These are phyloP conservation scores for Mycoemilia scoparia DNA, from an alignment of 192 early-diverging fungal genomes.

Conservation along the genomic window DNA sequence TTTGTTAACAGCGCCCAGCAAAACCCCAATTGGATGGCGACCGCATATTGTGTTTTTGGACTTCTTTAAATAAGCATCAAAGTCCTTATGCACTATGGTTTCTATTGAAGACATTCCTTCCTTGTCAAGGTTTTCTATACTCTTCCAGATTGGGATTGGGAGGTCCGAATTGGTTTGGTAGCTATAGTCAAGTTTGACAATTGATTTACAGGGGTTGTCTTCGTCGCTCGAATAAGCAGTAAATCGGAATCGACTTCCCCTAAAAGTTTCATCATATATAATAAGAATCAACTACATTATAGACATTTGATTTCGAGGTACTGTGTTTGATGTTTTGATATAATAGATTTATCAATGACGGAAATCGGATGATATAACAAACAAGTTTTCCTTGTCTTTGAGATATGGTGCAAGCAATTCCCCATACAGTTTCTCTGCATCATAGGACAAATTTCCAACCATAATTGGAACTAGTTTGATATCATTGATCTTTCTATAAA, in stretches of 20 bases:
- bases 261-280: no score
- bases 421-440: conserved; percentile 49
- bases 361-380: conserved; percentile 94
- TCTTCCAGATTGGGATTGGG: conserved; percentile 46
- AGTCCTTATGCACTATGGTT: conserved; percentile 33
- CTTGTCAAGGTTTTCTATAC: conserved; percentile 61
- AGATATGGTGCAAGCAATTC: conserved; percentile 58
- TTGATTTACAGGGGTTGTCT: not conserved
- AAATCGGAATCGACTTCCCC: conserved; percentile 74
- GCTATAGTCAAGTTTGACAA: conserved; percentile 2
- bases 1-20: conserved; percentile 44
- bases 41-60: conserved; percentile 95
- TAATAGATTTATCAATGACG: conserved; percentile 98
- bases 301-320: not conserved
- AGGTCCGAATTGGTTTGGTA: not conserved
- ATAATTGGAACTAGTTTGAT: conserved; percentile 77
- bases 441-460: conserved; percentile 50
- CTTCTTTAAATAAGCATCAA: conserved; percentile 46
- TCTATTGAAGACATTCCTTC: conserved; percentile 68
- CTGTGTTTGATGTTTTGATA: conserved; percentile 1
- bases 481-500: conserved; percentile 25
- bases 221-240: conserved; percentile 36
- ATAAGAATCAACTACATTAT: not conserved
- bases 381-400: conserved; percentile 44
- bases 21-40: conserved; percentile 68